Percentiles rank a stretch among this genome's conserved stretches.
phyloP scores from a whole-genome alignment of 2,329 filamentous ascomycete genomes.

The Orbilia quercus region DNA sequence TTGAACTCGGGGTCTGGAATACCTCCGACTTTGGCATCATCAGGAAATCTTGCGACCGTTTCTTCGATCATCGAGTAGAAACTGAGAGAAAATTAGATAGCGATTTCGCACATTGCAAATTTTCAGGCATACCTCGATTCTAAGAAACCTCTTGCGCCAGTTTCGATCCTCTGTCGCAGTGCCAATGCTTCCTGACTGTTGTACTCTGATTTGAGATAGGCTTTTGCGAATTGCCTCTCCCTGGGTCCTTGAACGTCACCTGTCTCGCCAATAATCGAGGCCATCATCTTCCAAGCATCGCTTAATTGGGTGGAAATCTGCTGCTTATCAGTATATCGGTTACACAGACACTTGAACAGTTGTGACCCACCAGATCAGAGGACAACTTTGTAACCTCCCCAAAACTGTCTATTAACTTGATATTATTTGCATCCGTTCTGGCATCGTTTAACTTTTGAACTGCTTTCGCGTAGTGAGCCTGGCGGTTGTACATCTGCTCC shows the following conservation, averaged over 20 bases:
- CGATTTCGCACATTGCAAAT: background rate
- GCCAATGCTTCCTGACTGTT: constrained; percentile 58
- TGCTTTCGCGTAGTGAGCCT: constrained; percentile 57
- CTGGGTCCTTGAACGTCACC: constrained; percentile 57
- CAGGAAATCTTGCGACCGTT: constrained; percentile 82
- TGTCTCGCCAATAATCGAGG: constrained; percentile 58
- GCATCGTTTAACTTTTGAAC: constrained; percentile 59
- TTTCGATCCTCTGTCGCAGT: constrained; percentile 59
- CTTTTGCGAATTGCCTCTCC: constrained; percentile 58
- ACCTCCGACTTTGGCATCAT: constrained; percentile 88
- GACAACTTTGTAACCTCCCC: constrained; percentile 58
- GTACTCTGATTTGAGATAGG: constrained; percentile 58
- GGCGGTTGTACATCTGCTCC: constrained; percentile 57
- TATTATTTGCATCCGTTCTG: constrained; percentile 56
- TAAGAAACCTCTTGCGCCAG: constrained; percentile 58
- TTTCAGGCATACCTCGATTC: constrained; percentile 61
- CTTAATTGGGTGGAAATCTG: constrained; percentile 60
- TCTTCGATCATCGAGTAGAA: constrained; percentile 83
- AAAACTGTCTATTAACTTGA: constrained; percentile 59
- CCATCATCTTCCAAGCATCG: constrained; percentile 60
- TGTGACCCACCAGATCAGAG: constrained; percentile 58
- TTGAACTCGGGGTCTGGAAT: constrained; percentile 88
- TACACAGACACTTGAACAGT: no score
- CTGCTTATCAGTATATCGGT: background rate
- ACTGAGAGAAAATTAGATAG: constrained; percentile 52